Base-by-base conservation (phyloP, 176 grass and related monocot species). In the Pontederia paniculata region DNA sequence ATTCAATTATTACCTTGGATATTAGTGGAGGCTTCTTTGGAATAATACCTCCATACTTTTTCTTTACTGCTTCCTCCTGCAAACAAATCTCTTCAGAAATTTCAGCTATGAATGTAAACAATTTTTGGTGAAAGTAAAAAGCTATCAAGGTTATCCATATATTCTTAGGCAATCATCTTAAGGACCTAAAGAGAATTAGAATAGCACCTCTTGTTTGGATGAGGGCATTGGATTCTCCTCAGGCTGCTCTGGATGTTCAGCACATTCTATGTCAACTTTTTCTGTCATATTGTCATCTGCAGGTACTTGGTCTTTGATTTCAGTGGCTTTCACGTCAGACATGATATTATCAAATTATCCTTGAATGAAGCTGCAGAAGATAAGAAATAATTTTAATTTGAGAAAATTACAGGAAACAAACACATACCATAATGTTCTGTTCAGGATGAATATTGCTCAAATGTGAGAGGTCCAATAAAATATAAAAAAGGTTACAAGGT, bases 11-110 rank as follows among this genome's bases (percentile, higher is more conserved):
- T 66, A 88, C 89, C 81, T 85, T 89, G 21, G 84, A 89, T 81
- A 95, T 95, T 74, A 89, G 78, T 43, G 84, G 78, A 16, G 84
- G 75, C 57, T 80, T 95, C 72, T 67, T 95, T 43, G 78, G 81
- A 6, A 89, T 57, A 68, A 80, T 80, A 62, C 81, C 84, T 70
- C 76, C 84, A 60, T 85, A 89, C 58, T 89, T 95, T 76, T 80
- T 95, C 72, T 88, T 95, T 48, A 95, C 73, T 42, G 23, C 59
- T 50, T 80, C 76, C 69, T 95, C 84, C 89, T 95, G 73, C 17
- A 18, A 77, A 28, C 3, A 71, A 15, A 62, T 15, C 7, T 37
- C 28, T 58, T 62, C 8, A 41, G 31, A 44, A 13, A 67, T 54
- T 45, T 48, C 45, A 37, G 14, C 48, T 44, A 17, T 20, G 50